phyloP scores from a whole-genome alignment of 1,284 basidiomycete species.

The Apiotrichum sp. region DNA sequence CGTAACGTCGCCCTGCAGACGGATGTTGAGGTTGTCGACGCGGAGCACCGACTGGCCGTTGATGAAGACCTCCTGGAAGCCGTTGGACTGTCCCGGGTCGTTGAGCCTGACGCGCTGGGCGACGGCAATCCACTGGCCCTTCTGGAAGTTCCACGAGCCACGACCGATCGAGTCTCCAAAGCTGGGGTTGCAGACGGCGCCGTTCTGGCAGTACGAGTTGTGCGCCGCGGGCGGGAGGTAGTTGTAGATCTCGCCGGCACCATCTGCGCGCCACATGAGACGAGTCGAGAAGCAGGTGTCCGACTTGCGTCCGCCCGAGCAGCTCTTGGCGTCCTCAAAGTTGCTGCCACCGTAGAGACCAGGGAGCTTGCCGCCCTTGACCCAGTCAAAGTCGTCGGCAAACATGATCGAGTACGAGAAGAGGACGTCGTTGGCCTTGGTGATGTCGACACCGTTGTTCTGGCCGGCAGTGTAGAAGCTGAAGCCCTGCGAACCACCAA shows the following conservation, averaged over 20 bases:
- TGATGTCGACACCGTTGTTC: slow-evolving; percentile 23
- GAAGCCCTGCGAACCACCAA: slow-evolving; percentile 30
- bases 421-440: slow-evolving; percentile 33
- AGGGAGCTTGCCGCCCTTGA: slow-evolving; percentile 48
- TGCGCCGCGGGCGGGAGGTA: slow-evolving; percentile 21
- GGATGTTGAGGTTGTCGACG: slow-evolving; percentile 52
- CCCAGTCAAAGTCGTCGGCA: slow-evolving; percentile 40
- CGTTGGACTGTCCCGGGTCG: slow-evolving; percentile 50
- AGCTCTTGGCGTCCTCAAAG: slow-evolving; percentile 31
- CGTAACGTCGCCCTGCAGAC: slow-evolving; percentile 48
- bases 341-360: slow-evolving; percentile 42
- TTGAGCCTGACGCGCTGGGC: slow-evolving; percentile 62
- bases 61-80: slow-evolving; percentile 54
- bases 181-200: slow-evolving; percentile 29
- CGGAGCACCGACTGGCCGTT: slow-evolving; percentile 57
- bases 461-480: slow-evolving; percentile 36
- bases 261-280: slow-evolving; percentile 46
- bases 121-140: slow-evolving; percentile 56
- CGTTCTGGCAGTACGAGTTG: slow-evolving; percentile 25
- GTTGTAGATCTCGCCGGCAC: slow-evolving; percentile 42
- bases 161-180: slow-evolving; percentile 56
- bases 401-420: slow-evolving; percentile 46
- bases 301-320: slow-evolving; percentile 44
- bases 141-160: slow-evolving; percentile 56
- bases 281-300: slow-evolving; percentile 45